These are phyloP conservation scores for Dioscorea alata DNA, from an alignment of 106 monocot genomes.

Conservation along the genomic window DNA sequence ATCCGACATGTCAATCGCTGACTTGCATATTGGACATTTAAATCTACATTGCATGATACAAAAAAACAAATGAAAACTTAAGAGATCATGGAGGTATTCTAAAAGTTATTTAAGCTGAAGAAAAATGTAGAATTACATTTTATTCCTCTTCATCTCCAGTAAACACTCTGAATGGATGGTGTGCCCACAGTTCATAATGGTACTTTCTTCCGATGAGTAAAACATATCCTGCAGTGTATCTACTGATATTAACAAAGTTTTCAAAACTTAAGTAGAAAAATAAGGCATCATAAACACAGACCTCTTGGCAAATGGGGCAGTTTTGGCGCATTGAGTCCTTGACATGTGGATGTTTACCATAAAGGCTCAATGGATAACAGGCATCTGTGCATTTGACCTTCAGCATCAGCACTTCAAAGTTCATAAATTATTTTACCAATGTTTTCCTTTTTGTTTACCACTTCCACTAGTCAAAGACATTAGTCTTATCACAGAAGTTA, in stretches of 20 bases:
- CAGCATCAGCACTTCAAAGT: no score
- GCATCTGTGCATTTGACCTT: conserved; percentile 36
- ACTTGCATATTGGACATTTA: conserved; percentile 71
- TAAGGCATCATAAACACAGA: conserved; percentile 13
- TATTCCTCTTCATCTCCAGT: conserved; percentile 66
- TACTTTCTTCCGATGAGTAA: conserved; percentile 69
- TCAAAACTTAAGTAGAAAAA: not conserved
- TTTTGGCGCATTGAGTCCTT: conserved; percentile 78
- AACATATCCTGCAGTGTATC: conserved; percentile 75
- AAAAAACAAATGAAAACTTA: not conserved
- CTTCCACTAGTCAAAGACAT: no score
- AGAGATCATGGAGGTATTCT: not conserved
- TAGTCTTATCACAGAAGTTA: no score
- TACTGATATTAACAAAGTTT: conserved; percentile 8
- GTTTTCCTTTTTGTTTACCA: no score
- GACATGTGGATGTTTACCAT: conserved; percentile 57
- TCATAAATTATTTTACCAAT: no score
- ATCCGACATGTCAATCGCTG: conserved; percentile 57
- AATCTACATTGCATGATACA: conserved; percentile 33
- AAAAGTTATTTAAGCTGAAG: not conserved
- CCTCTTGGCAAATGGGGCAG: conserved; percentile 89
- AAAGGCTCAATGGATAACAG: conserved; percentile 45
- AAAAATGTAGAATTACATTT: conserved; percentile 35
- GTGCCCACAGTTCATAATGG: conserved; percentile 82
- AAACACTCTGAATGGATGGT: conserved; percentile 72